These are phyloP conservation scores for Ajuga reptans DNA, from an alignment of 305 asterid genomes.

Conservation along the genomic window DNA sequence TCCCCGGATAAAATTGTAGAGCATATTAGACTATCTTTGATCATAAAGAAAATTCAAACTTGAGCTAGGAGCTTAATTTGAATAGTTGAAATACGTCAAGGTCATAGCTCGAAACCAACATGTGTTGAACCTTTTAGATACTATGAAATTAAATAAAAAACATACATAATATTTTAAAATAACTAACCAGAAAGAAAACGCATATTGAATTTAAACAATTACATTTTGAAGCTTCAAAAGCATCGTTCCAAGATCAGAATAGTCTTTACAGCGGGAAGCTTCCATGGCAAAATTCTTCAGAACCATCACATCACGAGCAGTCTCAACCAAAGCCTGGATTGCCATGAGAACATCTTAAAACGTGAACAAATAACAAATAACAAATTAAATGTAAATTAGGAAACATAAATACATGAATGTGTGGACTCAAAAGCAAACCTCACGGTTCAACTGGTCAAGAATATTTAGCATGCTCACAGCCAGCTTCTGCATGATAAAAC, in stretches of 20 bases:
- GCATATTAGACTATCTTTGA: not conserved
- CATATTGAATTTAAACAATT: slow-evolving; percentile 20
- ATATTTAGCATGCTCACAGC: slow-evolving; percentile 76
- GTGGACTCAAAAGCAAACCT: slow-evolving; percentile 52
- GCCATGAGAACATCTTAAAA: slow-evolving; percentile 25
- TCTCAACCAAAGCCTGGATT: slow-evolving; percentile 73
- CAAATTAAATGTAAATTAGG: not conserved
- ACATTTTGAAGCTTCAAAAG: slow-evolving; percentile 84
- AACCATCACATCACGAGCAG: slow-evolving; percentile 64
- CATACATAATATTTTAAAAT: not conserved
- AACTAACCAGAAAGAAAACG: not conserved
- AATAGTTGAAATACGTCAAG: not conserved
- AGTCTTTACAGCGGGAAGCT: slow-evolving; percentile 78
- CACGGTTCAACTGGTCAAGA: slow-evolving; percentile 72
- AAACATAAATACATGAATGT: slow-evolving; percentile 5
- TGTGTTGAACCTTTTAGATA: not conserved
- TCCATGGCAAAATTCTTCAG: slow-evolving; percentile 89
- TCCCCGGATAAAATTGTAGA: not conserved
- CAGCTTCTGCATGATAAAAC: slow-evolving; percentile 85
- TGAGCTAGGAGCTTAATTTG: not conserved
- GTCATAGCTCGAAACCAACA: too few species aligned
- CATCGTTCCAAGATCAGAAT: slow-evolving; percentile 85
- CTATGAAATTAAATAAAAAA: not conserved
- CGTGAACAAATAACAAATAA: slow-evolving; percentile 16
- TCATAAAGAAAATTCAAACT: not conserved